Percentiles rank a stretch among this genome's conserved stretches.
phyloP scores from a whole-genome alignment of 805 yeast genomes.

The Wickerhamomyces sydowiorum region DNA sequence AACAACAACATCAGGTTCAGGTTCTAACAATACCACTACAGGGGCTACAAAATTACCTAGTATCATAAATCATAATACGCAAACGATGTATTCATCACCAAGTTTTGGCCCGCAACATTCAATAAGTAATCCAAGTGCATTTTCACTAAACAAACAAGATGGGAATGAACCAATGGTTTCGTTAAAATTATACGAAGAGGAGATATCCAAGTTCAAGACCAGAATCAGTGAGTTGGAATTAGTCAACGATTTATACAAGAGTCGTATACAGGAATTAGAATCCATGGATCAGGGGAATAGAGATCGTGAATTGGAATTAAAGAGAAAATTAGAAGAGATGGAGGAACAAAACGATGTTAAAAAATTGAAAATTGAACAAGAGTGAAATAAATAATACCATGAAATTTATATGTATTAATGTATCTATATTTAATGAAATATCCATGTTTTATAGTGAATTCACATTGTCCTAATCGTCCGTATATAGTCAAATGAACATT shows the following conservation, averaged over 20 bases:
- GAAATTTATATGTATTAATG: too few species aligned
- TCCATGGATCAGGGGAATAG: constrained; percentile 8
- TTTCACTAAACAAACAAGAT: constrained; percentile 10
- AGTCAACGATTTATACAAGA: constrained; percentile 81
- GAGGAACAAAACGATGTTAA: constrained; percentile 3
- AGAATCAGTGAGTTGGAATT: constrained; percentile 84
- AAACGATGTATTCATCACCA: constrained; percentile 29
- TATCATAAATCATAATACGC: constrained; percentile 8
- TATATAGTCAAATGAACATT: too few species aligned
- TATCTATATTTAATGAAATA: too few species aligned
- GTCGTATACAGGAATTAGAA: constrained; percentile 80
- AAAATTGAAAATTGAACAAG: constrained; percentile 12
- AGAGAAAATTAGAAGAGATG: constrained; percentile 7
- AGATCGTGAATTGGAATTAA: constrained; percentile 10
- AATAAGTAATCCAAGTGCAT: constrained; percentile 21
- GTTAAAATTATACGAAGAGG: constrained; percentile 19
- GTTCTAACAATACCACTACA: too few species aligned
- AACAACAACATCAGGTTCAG: neutral
- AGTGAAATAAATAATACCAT: too few species aligned
- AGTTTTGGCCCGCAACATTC: constrained; percentile 40
- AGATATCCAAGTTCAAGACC: constrained; percentile 49
- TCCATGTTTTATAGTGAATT: too few species aligned
- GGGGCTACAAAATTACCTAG: constrained; percentile 13
- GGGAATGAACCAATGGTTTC: neutral
- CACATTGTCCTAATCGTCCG: too few species aligned